Evolutionary conservation across 129 eudicot genomes (phyloP).

Genomic region (Flaveria robusta): DNA sequence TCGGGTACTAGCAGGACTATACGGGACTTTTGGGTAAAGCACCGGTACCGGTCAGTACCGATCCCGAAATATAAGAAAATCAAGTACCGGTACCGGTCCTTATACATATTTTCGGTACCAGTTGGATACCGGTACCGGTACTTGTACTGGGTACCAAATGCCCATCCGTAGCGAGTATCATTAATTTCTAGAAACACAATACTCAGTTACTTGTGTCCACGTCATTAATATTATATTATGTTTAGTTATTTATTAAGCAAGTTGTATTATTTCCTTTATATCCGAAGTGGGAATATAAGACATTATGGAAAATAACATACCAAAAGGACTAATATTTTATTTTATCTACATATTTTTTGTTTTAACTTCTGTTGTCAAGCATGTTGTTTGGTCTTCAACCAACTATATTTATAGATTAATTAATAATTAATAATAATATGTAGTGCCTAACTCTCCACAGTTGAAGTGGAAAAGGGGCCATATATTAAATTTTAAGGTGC

Average conservation of each 20-base stretch:
- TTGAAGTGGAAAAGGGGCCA: constrained; percentile 5
- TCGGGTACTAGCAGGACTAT: too few species aligned
- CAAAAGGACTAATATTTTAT: background rate
- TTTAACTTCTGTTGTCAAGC: background rate
- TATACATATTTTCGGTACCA: too few species aligned
- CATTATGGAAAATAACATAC: background rate
- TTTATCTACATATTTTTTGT: background rate
- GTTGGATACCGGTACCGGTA: too few species aligned
- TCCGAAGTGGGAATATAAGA: background rate
- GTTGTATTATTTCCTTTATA: background rate
- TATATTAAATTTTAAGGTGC: background rate
- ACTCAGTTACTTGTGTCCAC: background rate
- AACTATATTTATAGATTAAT: constrained; percentile 4
- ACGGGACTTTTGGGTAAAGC: too few species aligned
- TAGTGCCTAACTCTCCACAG: background rate
- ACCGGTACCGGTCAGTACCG: too few species aligned
- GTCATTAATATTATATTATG: background rate
- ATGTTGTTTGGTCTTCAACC: constrained; percentile 16
- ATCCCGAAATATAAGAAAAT: too few species aligned
- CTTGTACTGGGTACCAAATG: too few species aligned
- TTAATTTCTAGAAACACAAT: background rate
- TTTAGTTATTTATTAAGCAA: background rate
- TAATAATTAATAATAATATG: too few species aligned
- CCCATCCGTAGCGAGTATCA: too few species aligned
- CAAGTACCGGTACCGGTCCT: too few species aligned